Evolutionary conservation across 2,329 filamentous ascomycete genomes (phyloP), one percentile per base, ranked within the genome.

Genomic region (Fusarium setosum): DNA sequence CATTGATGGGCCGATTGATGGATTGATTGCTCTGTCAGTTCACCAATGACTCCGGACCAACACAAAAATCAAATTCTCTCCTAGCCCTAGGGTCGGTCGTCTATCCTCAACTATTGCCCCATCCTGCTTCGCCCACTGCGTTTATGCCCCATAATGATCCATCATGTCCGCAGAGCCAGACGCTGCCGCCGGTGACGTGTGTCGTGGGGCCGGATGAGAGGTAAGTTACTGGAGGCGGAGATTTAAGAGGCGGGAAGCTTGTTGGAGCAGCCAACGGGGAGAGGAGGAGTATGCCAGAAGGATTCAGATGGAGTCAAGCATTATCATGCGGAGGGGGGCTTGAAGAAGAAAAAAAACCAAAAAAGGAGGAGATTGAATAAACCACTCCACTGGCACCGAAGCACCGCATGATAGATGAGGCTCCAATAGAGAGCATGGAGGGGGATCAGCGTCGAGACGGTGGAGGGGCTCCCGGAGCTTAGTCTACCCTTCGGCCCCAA

Each of bases 171-270:
- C 49, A 52, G 37, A 52, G 13, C 29, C 32, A 52, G 40, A 54
- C 51, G 29, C 49, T 54, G 50, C 49, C 45, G 41, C 37, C 48
- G 51, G 51, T 65, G 63, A 67, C 63, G 63, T 66, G 63, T 60
- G 42, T 64, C 55, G 59, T 67, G 63, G 63, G 61, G 62, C 51
- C 13, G n/a, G 10, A 31, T 29, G 10, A 41, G 12, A 57, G 45
- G 18, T 32, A 20, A 53, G 48, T n/a, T 29, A 29, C 21, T n/a
- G 13, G 21, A 32, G 42, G 15, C 32, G 11, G 31, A 31, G 23
- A 24, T 47, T 31, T 20, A 32, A 26, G 29, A 60, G 55, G 29
- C 58, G 57, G 53, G 58, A 57, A 57, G 56, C 48, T 34, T 53
- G 49, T 42, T 53, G 58, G 47, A 29, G 54, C 26, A 45, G 23